Evolutionary conservation across 2,329 filamentous ascomycete species (phyloP).

Genomic region (Cladosporium sp.): DNA sequence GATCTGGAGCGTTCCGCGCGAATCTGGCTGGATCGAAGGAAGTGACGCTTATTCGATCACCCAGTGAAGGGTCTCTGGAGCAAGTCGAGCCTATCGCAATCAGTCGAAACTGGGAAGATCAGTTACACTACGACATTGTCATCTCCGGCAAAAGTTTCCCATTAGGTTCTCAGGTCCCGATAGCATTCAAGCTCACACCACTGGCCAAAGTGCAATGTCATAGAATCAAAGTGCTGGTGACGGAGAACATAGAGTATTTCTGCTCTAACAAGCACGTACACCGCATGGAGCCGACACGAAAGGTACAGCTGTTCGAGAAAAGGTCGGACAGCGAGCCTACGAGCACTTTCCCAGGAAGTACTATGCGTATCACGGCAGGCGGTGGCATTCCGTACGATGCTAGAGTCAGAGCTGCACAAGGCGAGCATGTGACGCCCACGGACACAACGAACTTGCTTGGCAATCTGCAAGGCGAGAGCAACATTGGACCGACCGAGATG

Average conservation of each 20-base stretch:
- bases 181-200: constrained; percentile 89
- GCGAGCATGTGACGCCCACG: constrained; percentile 48
- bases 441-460: constrained; percentile 68
- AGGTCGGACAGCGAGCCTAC: constrained; percentile 70
- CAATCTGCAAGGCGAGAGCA: constrained; percentile 68
- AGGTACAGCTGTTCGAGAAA: constrained; percentile 84
- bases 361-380: constrained; percentile 69
- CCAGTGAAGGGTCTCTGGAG: constrained; percentile 80
- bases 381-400: constrained; percentile 68
- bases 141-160: constrained; percentile 95
- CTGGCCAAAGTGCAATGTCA: constrained; percentile 90
- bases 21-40: constrained; percentile 80
- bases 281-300: constrained; percentile 73
- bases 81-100: constrained; percentile 92
- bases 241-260: constrained; percentile 87
- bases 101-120: constrained; percentile 88
- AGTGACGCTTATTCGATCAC: constrained; percentile 75
- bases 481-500: constrained; percentile 84
- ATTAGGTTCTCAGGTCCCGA: constrained; percentile 78
- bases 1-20: constrained; percentile 81
- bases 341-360: constrained; percentile 66
- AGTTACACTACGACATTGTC: constrained; percentile 90
- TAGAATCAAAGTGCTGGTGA: constrained; percentile 84
- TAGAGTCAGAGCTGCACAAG: constrained; percentile 49
- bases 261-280: constrained; percentile 80